Evolutionary conservation across 2,329 filamentous ascomycete species (phyloP), one percentile per base, ranked within the genome.

Genomic region (Colletotrichum lini): DNA sequence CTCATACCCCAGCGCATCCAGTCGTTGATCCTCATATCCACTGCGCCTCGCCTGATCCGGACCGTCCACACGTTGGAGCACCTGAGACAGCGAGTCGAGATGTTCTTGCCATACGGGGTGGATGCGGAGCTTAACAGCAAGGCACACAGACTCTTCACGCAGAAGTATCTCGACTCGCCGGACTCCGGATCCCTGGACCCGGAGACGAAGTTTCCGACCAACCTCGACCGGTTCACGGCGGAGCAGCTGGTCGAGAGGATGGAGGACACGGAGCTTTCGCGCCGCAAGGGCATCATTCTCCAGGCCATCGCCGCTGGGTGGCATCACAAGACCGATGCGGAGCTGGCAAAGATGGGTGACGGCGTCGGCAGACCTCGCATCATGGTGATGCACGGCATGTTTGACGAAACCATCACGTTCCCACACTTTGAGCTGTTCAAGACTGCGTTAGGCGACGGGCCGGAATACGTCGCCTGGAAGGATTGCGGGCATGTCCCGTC

Each of bases 1-100:
- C 73, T 80, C 3, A 78, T 79, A 30, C 84, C 74, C 16, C 66
- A 65, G 56, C 50, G 66, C 16, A 38, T 69, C 13, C 66, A 65
- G 53, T 69, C 66, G 18, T 35, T 69, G 45, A 65, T 69, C 4
- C 53, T 69, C 12, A 58, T 65, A 2, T 42, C 60, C 18, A 65
- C 66, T 4, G 66, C 66, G n/a, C 60, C 66, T 23, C 44, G 66
- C 35, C 60, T 69, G 13, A 40, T 69, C 6, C 60, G 66, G 23
- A 69, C 66, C 9, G 52, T 40, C 15, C 60, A 63, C 4, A 52
- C 62, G 5, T 35, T 65, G 30, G 52, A 58, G 4, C 66, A 69
- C 26, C 21, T 54, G 21, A n/a, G 44, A n/a, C 60, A 65, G 8
- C 53, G 66, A 7, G 23, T 69, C 23, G 35, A 30, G 6, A 69